These are phyloP conservation scores for Lodderomyces beijingensis DNA, from an alignment of 1,139 yeast species.

Conservation along the genomic window DNA sequence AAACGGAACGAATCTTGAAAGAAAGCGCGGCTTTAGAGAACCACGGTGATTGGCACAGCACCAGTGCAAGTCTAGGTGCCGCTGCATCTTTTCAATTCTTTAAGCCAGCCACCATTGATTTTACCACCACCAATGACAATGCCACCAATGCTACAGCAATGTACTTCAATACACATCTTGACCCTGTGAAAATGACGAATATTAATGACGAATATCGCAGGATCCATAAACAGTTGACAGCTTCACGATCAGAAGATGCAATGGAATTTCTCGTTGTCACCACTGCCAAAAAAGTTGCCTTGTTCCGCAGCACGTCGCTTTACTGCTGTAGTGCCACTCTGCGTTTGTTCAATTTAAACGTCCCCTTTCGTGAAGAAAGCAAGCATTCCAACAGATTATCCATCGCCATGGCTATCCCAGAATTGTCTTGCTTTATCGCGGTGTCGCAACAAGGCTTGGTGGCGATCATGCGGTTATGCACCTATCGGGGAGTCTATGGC, in stretches of 20 bases:
- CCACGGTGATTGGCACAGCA: not conserved
- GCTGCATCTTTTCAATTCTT: constrained; percentile 42
- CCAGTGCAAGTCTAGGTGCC: constrained; percentile 37
- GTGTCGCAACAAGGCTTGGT: constrained; percentile 60
- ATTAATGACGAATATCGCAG: constrained; percentile 37
- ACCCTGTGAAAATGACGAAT: constrained; percentile 19
- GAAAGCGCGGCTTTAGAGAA: constrained; percentile 22
- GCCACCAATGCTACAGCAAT: not conserved
- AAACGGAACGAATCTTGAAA: constrained; percentile 22
- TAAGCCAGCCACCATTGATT: constrained; percentile 21
- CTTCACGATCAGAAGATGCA: constrained; percentile 1
- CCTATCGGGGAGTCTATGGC: constrained; percentile 51
- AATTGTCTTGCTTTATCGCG: constrained; percentile 48
- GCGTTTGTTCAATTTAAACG: constrained; percentile 32
- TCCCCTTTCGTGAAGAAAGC: constrained; percentile 36
- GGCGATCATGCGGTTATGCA: constrained; percentile 53
- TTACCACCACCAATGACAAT: constrained; percentile 8
- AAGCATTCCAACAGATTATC: constrained; percentile 49
- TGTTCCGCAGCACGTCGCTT: constrained; percentile 48
- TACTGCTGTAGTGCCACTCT: constrained; percentile 48
- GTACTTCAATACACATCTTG: not conserved
- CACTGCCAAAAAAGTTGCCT: constrained; percentile 37
- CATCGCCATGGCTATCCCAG: constrained; percentile 48
- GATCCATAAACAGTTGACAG: constrained; percentile 21
- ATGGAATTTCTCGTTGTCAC: constrained; percentile 37